Evolutionary conservation across 1,284 basidiomycete genomes (phyloP).

Genomic region (Moniliophthora roreri): DNA sequence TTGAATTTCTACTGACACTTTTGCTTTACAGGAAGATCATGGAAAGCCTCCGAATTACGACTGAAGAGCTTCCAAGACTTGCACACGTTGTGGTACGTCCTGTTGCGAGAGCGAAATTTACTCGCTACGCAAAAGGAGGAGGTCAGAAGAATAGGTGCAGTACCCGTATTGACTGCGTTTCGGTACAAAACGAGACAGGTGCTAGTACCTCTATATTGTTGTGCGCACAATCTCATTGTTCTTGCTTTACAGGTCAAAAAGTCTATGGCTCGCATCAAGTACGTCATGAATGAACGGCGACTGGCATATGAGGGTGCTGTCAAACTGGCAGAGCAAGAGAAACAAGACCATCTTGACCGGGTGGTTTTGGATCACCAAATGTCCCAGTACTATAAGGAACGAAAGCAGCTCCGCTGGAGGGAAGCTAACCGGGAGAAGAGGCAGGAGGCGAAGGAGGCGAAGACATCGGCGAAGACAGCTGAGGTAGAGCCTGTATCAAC

Average conservation of each 20-base stretch:
- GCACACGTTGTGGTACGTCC: conserved; percentile 91
- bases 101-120: conserved; percentile 85
- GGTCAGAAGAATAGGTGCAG: conserved; percentile 56
- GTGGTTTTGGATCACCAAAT: conserved; percentile 29
- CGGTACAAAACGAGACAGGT: conserved; percentile 7
- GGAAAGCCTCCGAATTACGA: conserved; percentile 83
- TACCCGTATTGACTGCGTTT: conserved; percentile 27
- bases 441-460: too few relatives aligned
- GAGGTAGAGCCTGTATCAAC: not conserved
- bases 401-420: conserved; percentile 1
- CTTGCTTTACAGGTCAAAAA: conserved; percentile 72
- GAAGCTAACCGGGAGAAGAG: not conserved
- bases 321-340: conserved; percentile 40
- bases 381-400: conserved; percentile 23
- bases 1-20: not conserved
- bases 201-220: conserved; percentile 4
- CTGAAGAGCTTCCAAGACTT: conserved; percentile 90
- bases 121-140: conserved; percentile 87
- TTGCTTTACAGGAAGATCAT: conserved; percentile 67
- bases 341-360: conserved; percentile 29
- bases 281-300: conserved; percentile 89
- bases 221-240: not conserved
- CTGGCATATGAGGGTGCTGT: conserved; percentile 75
- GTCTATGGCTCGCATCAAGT: conserved; percentile 97
- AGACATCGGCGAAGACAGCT: not conserved